Evolutionary conservation across 305 asterid genomes (phyloP), one percentile per base, ranked within the genome.

Genomic region (Fraxinus platypoda): DNA sequence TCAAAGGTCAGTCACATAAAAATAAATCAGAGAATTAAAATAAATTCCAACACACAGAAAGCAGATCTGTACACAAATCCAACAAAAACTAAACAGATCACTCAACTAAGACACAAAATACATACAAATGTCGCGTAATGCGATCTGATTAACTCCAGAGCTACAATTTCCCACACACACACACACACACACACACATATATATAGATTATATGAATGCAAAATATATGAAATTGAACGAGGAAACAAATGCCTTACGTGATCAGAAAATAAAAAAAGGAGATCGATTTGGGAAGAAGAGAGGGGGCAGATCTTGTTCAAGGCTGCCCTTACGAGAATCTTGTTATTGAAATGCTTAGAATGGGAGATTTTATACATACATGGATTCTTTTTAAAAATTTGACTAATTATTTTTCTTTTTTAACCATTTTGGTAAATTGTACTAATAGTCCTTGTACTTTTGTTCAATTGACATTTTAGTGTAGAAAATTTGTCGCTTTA

Each of bases 111-210:
- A 49, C 41, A 15, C 59, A 49, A 8, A 80, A 26, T 33, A 78
- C 34, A 17, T 0, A 79, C 21, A 62, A 52, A 76, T 77, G 25
- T 49, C 80, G 23, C 31, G 59, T 19, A 62, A 84, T 74, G 85
- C 43, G 87, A 84, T 84, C 87, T 73, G 72, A 64, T 12, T 21
- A 74, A 84, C 31, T 54, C 68, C 86, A 81, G 85, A 87, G 85
- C 87, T 85, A 57, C 26, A 64, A 43, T 41, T 28, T 25, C 15
- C 49, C 19, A 38, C 72, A 30, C 77, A 68, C n/a, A 7, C 9
- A 46, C 1, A 34, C 23, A n/a, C n/a, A n/a, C n/a, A n/a, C n/a
- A n/a, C n/a, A n/a, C n/a, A n/a, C n/a, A 31, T 19, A 28, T 34
- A 74, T 26, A 41, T 2, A 38, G 13, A 77, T 15, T 8, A 43